Base-by-base conservation (phyloP, 441 rosid genomes). In the Erodium texanum region DNA sequence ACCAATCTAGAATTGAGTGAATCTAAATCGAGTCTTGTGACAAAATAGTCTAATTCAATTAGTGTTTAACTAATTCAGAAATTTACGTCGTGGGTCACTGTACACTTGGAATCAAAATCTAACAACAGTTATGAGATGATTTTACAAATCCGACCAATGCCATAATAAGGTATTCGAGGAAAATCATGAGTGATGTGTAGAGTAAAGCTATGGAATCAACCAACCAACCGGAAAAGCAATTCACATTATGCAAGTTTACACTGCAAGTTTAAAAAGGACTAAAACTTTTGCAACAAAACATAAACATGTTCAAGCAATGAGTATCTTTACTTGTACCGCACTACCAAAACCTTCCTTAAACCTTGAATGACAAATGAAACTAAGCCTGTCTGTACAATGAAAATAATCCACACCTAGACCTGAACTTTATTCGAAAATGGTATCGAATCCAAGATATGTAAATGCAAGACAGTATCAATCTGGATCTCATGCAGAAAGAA, bases 271-370 rank as follows among this genome's bases (percentile, higher is more conserved):
- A 18, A 52, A 5, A 52, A 52, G 3, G n/a, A 2, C 8, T 18
- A 19, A 52, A 52, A 52, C 61, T 16, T 52, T 52, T 52, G 61
- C 22, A 52, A 52, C 22, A 52, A 19, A 52, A 52, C 61, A 52
- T 16, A 5, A 19, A 18, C 20, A 52, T 9, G 10, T 18, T 52
- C 11, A 52, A 52, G 61, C 61, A 52, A 52, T 43, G 38, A 34
- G 61, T 52, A 52, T 52, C 61, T 52, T 52, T 52, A 52, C 61
- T 16, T 16, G 61, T 18, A 52, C 61, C 18, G 23, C 61, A 52
- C 61, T 16, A 6, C 61, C 61, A 16, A 52, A 52, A 52, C 16
- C n/a, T 16, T 52, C 61, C 61, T 52, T 52, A 52, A 52, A 52
- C 3, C 61, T 52, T 52, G 61, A 52, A 52, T 52, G 22, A 16